A percentile compares a stretch with the other conserved stretches of the same genome.
phyloP scores from a whole-genome alignment of 2,329 filamentous ascomycete genomes.

The Zymoseptoria tritici region DNA sequence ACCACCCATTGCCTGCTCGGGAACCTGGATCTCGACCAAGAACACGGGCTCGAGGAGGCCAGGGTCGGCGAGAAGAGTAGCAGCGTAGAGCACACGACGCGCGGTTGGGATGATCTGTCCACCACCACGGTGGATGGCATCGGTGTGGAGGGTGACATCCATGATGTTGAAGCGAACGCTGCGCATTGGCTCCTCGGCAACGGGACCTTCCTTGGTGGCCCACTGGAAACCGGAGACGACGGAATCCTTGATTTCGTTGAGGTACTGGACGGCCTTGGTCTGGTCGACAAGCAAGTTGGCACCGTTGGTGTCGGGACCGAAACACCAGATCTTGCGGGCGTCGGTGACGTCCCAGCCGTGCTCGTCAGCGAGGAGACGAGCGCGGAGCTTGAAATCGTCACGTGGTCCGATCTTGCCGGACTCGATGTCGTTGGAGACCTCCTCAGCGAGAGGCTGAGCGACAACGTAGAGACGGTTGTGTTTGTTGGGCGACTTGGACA shows the following conservation, averaged over 20 bases:
- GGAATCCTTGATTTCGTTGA: constrained; percentile 99
- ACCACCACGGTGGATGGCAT: constrained; percentile 99
- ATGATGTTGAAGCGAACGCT: constrained; percentile 97
- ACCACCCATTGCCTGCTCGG: constrained; percentile 98
- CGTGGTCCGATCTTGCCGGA: constrained; percentile 82
- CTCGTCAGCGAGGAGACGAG: constrained; percentile 91
- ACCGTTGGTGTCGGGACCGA: constrained; percentile 94
- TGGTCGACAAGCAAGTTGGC: constrained; percentile 98
- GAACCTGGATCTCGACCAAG: constrained; percentile 98
- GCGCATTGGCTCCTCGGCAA: constrained; percentile 98
- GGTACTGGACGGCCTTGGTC: constrained; percentile 99
- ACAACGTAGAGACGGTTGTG: constrained; percentile 99
- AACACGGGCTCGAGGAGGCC: constrained; percentile 94
- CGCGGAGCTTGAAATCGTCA: constrained; percentile 98
- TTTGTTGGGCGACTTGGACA: constrained; percentile 99
- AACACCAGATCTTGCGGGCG: constrained; percentile 99
- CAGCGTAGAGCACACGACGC: constrained; percentile 94
- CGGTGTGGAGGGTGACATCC: constrained; percentile 98
- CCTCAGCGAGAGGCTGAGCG: constrained; percentile 85
- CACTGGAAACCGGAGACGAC: constrained; percentile 99
- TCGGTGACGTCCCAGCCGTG: constrained; percentile 99
- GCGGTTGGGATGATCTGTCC: constrained; percentile 97
- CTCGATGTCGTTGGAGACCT: constrained; percentile 86
- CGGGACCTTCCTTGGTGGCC: constrained; percentile 93
- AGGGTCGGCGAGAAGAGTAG: constrained; percentile 83